phyloP scores from a whole-genome alignment of 1,284 basidiomycete genomes.

The Porodaedalea pini region DNA sequence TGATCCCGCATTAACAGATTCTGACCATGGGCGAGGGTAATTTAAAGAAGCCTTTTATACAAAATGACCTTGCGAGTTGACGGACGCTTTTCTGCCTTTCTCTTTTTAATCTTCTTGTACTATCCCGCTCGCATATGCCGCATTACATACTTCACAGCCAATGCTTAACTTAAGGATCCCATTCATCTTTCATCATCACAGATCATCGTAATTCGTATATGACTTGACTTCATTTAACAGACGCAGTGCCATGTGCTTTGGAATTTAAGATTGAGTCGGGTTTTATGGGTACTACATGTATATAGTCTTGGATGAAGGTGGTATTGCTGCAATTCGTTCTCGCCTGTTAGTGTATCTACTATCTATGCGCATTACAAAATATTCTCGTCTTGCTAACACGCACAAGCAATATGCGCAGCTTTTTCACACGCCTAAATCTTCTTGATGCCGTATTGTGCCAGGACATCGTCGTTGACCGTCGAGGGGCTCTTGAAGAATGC shows the following conservation, averaged over 20 bases:
- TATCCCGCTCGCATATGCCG: background rate
- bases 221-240: too few species aligned
- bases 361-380: background rate
- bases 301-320: background rate
- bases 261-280: background rate
- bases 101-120: background rate
- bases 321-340: background rate
- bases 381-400: background rate
- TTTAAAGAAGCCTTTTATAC: background rate
- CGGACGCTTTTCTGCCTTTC: background rate
- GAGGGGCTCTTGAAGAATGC: slow-evolving; percentile 87
- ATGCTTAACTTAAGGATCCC: background rate
- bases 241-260: background rate
- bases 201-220: too few species aligned
- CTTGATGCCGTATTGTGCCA: slow-evolving; percentile 63
- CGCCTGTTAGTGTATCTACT: background rate
- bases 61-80: background rate
- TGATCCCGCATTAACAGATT: background rate
- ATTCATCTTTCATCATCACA: background rate
- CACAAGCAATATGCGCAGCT: background rate
- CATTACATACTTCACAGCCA: too few species aligned
- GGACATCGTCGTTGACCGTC: slow-evolving; percentile 47
- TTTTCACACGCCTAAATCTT: slow-evolving; percentile 21
- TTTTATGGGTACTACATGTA: background rate
- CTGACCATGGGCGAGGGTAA: background rate